Base-by-base conservation (phyloP, 129 eudicot genomes). In the Flaveria robusta region DNA sequence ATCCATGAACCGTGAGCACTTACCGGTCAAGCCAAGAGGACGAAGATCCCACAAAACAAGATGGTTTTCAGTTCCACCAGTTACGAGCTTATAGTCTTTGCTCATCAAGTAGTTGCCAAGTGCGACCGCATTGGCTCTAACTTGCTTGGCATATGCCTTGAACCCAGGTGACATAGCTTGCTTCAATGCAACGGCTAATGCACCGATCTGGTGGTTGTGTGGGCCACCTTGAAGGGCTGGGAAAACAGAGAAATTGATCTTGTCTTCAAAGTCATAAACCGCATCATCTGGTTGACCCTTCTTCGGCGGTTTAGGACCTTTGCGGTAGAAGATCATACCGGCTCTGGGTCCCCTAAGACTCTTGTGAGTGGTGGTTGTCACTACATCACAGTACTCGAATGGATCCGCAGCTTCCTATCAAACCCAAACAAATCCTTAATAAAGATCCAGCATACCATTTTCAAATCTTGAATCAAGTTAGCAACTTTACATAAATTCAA, bases 281-380 rank as follows among this genome's bases (percentile, higher is more conserved):
- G 96, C 97, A 80, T 76, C 96, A 74, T 94, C 98, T 0, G 98
- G 88, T 81, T 91, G 93, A 71, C 98, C 98, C 84, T 94, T 94
- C 97, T 94, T 94, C 43, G 96, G 68, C 50, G 97, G 97, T 80
- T 89, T 91, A 62, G 96, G 97, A 24, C 97, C 99, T 82, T 91
- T 95, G 31, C 97, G 76, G 89, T 91, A 95, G 89, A 95, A 95
- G 83, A 95, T 95, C 99, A 95, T 95, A 64, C 99, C 99, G 31
- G 96, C 93, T 78, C 99, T 78, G 6, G 99, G 99, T 20, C 99
- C 99, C 82, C 99, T 89, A 43, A 95, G 85, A 77, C 96, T 89
- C 94, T 95, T 95, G 92, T 95, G 99, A n/a, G 99, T 95, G 12
- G 99, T 95, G 74, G 99, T 95, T 19, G 99, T 95, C 55, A 95